Conservation (phyloP, 805 yeast species). For the Candida xiaguanensis region DNA sequence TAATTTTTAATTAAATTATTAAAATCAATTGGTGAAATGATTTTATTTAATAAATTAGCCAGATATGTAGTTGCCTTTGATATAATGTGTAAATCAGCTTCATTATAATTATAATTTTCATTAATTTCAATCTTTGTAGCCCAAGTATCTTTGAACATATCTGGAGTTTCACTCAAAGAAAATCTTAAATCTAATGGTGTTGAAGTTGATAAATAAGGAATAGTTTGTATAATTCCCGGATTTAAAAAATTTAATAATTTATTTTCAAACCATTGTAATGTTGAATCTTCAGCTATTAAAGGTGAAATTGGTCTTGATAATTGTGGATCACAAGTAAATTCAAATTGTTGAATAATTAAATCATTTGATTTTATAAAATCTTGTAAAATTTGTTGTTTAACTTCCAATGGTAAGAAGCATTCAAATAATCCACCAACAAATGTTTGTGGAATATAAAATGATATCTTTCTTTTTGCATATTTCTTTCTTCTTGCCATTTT, state of each 20-base stretch:
- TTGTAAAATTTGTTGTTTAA: slow-evolving; percentile 19
- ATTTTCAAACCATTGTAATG: slow-evolving; percentile 43
- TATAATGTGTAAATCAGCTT: slow-evolving; percentile 31
- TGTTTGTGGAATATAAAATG: slow-evolving; percentile 51
- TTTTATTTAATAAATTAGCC: slow-evolving; percentile 19
- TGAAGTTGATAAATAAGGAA: slow-evolving; percentile 60
- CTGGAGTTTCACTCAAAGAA: slow-evolving; percentile 25
- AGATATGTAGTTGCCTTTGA: slow-evolving; percentile 23
- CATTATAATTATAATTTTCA: slow-evolving; percentile 45
- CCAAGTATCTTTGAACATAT: slow-evolving; percentile 39
- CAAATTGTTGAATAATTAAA: slow-evolving; percentile 15
- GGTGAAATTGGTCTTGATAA: slow-evolving; percentile 50
- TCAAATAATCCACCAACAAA: slow-evolving; percentile 64
- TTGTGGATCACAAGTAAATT: slow-evolving; percentile 31
- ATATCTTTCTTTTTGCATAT: slow-evolving; percentile 43
- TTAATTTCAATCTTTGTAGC: slow-evolving; percentile 42
- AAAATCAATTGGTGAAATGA: slow-evolving; percentile 20
- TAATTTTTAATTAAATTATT: slow-evolving; percentile 10
- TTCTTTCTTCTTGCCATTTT: slow-evolving; percentile 55
- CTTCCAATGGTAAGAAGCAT: slow-evolving; percentile 36
- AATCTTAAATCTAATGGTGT: slow-evolving; percentile 34
- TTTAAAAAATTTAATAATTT: slow-evolving; percentile 14
- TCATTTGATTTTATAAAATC: slow-evolving; percentile 11
- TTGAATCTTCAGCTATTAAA: slow-evolving; percentile 53
- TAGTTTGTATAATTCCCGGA: slow-evolving; percentile 37